These are phyloP conservation scores for Hymenoscyphus occultus DNA, from an alignment of 2,329 filamentous ascomycete genomes.

Conservation along the genomic window DNA sequence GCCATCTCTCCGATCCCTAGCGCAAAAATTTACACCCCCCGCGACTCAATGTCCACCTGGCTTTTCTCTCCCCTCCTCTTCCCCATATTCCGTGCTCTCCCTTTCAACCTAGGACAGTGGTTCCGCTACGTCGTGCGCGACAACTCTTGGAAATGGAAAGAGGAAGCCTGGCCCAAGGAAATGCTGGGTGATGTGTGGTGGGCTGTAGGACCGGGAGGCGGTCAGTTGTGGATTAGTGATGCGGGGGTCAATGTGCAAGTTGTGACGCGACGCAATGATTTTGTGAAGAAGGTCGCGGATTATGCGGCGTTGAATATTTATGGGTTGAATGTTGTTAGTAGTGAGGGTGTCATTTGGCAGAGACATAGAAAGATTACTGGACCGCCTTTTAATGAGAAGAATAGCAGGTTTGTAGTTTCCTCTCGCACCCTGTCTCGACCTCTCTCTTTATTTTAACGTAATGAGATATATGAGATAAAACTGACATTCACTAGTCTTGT, in stretches of 20 bases:
- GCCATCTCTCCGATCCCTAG: constrained; percentile 13
- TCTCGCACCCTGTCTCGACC: too few relatives aligned
- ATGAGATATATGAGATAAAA: too few relatives aligned
- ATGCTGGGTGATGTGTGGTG: constrained; percentile 23
- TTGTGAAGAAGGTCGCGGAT: constrained; percentile 19
- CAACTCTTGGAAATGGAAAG: constrained; percentile 15
- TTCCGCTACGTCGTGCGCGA: constrained; percentile 17
- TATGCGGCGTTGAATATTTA: constrained; percentile 33
- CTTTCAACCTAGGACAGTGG: constrained; percentile 22
- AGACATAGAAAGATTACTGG: constrained; percentile 69
- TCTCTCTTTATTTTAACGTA: too few relatives aligned
- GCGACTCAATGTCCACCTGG: constrained; percentile 17
- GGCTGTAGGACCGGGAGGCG: constrained; percentile 17
- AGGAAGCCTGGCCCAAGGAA: constrained; percentile 15
- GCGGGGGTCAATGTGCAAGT: constrained; percentile 20
- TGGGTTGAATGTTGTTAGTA: constrained; percentile 66
- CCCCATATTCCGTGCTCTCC: constrained; percentile 17
- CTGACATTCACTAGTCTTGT: constrained; percentile 35
- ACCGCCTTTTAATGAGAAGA: constrained; percentile 72
- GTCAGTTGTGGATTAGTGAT: constrained; percentile 15
- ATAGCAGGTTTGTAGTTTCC: constrained; percentile 36
- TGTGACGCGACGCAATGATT: constrained; percentile 23
- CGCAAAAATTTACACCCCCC: constrained; percentile 14
- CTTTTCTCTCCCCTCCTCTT: constrained; percentile 18
- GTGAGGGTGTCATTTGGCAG: constrained; percentile 66